Evolutionary conservation across 164 flowering plant genomes (phyloP).

Genomic region (Brasenia schreberi): DNA sequence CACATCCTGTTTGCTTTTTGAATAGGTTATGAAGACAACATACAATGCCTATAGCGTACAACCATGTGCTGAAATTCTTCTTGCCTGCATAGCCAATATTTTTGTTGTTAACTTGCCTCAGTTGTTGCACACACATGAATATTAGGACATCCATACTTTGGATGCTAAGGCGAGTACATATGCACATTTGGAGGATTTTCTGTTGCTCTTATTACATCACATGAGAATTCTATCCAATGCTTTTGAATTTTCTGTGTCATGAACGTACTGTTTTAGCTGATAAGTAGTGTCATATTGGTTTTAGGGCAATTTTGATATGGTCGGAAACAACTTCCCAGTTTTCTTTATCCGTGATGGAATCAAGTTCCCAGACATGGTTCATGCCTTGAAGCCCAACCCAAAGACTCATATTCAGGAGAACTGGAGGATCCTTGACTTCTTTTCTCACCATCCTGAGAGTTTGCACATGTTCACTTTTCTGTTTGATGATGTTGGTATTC

Average conservation of each 20-base stretch:
- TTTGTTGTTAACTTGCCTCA: too few relatives aligned
- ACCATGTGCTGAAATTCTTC: too few relatives aligned
- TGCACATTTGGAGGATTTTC: too few relatives aligned
- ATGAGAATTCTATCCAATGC: too few relatives aligned
- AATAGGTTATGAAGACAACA: too few relatives aligned
- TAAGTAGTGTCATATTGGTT: neutral
- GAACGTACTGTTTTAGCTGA: neutral
- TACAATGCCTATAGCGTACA: too few relatives aligned
- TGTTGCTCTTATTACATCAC: too few relatives aligned
- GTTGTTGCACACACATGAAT: too few relatives aligned
- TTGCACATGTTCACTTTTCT: slow-evolving; percentile 82
- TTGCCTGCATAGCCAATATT: too few relatives aligned
- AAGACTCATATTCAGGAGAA: slow-evolving; percentile 79
- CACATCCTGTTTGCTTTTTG: too few relatives aligned
- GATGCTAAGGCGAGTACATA: too few relatives aligned
- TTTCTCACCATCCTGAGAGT: slow-evolving; percentile 94
- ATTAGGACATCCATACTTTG: too few relatives aligned
- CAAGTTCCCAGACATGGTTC: slow-evolving; percentile 80
- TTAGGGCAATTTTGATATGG: slow-evolving; percentile 68
- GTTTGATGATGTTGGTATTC: slow-evolving; percentile 85
- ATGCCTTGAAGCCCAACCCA: slow-evolving; percentile 74
- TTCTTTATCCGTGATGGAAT: slow-evolving; percentile 80
- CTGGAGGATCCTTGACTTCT: slow-evolving; percentile 75
- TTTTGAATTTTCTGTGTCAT: neutral
- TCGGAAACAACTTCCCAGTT: slow-evolving; percentile 80